These are phyloP conservation scores for Sordariomycetes sp. DNA, from an alignment of 2,329 filamentous ascomycete species.

Conservation along the genomic window DNA sequence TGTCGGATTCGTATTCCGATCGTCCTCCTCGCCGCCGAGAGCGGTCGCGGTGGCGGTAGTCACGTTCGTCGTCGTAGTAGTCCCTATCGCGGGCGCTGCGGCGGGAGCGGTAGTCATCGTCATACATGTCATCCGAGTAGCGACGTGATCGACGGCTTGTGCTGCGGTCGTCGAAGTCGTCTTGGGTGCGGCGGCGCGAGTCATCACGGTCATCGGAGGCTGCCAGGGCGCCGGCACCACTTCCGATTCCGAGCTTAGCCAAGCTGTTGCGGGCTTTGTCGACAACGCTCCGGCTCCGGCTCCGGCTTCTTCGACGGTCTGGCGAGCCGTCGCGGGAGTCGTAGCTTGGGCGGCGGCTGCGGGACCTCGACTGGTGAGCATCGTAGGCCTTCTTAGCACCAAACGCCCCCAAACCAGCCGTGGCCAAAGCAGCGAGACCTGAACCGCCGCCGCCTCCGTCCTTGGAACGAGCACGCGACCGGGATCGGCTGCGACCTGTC, in stretches of 20 bases:
- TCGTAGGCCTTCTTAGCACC: slow-evolving; percentile 52
- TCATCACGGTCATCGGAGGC: slow-evolving; percentile 29
- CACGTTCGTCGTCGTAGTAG: slow-evolving; percentile 38
- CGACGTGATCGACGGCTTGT: slow-evolving; percentile 7
- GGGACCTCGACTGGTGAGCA: slow-evolving; percentile 38
- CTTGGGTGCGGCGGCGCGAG: slow-evolving; percentile 28
- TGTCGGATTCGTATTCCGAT: slow-evolving; percentile 40
- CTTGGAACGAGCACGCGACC: slow-evolving; percentile 54
- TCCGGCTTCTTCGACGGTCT: slow-evolving; percentile 15
- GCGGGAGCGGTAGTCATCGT: slow-evolving; percentile 33
- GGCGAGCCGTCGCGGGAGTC: slow-evolving; percentile 34
- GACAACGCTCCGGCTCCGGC: slow-evolving; percentile 58
- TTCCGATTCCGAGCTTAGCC: slow-evolving; percentile 52
- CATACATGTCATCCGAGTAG: slow-evolving; percentile 35
- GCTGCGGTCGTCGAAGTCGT: slow-evolving; percentile 31
- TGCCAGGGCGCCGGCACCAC: slow-evolving; percentile 27
- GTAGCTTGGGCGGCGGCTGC: slow-evolving; percentile 38
- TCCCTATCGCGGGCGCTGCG: slow-evolving; percentile 25
- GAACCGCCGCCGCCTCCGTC: slow-evolving; percentile 32
- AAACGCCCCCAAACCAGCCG: slow-evolving; percentile 51
- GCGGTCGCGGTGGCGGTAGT: slow-evolving; percentile 27
- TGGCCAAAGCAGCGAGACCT: slow-evolving; percentile 54
- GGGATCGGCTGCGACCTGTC: slow-evolving; percentile 58
- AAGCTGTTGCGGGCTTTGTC: slow-evolving; percentile 52
- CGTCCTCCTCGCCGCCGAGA: slow-evolving; percentile 25